Conservation (phyloP, 192 early-diverging fungal genomes). For the Allomyces arbusculus region DNA sequence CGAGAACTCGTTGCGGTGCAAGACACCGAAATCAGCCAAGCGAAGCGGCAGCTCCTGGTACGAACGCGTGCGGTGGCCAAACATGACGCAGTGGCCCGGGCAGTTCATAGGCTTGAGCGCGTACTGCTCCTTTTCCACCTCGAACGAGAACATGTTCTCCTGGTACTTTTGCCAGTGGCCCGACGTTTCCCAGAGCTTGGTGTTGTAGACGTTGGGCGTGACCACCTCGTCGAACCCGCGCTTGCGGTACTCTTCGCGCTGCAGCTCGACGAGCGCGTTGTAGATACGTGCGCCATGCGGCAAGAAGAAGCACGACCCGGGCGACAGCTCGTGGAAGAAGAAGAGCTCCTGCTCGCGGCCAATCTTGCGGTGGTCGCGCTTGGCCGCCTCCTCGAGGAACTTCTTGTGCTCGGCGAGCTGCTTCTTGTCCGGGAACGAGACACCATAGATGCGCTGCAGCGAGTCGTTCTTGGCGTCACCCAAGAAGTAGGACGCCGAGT, state of each 20-base stretch:
- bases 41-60: conserved; percentile 78
- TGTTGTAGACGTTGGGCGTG: conserved; percentile 96
- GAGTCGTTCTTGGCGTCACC: conserved; percentile 94
- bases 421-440: conserved; percentile 98
- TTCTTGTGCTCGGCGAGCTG: conserved; percentile 87
- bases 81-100: conserved; percentile 85
- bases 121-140: conserved; percentile 92
- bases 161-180: conserved; percentile 94
- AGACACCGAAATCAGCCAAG: conserved; percentile 76
- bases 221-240: conserved; percentile 94
- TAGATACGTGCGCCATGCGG: conserved; percentile 93
- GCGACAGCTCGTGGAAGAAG: conserved; percentile 90
- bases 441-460: conserved; percentile 93
- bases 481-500: conserved; percentile 95
- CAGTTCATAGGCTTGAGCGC: conserved; percentile 99
- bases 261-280: conserved; percentile 76
- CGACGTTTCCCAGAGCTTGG: conserved; percentile 86
- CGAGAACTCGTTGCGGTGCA: conserved; percentile 83
- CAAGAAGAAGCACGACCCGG: conserved; percentile 82
- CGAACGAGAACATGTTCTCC: conserved; percentile 90
- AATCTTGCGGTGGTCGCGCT: conserved; percentile 92
- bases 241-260: conserved; percentile 52
- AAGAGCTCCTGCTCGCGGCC: conserved; percentile 95
- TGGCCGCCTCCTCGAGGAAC: conserved; percentile 88
- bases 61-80: conserved; percentile 54